A percentile compares a stretch with the other conserved stretches of the same genome.
Evolutionary conservation across 108 stramenopile species (phyloP).

Genomic region (Cylindrotheca fusiformis): DNA sequence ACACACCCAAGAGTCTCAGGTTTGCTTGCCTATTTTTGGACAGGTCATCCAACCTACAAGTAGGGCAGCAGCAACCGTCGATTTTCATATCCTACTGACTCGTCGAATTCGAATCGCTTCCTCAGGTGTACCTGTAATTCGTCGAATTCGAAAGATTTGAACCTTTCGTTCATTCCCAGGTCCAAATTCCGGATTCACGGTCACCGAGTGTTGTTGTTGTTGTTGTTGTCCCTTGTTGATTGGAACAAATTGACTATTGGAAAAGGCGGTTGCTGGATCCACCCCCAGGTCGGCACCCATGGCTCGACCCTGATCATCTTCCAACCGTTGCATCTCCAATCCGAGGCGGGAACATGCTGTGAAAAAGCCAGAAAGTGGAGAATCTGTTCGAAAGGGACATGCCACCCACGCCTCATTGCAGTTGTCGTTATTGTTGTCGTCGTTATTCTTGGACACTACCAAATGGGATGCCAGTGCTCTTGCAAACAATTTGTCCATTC

Average conservation of each 20-base stretch:
- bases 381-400: conserved; percentile 18
- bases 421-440: too few species aligned
- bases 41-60: too few species aligned
- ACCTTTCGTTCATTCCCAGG: background rate
- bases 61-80: too few species aligned
- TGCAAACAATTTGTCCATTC: conserved; percentile 15
- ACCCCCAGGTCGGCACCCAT: conserved; percentile 1
- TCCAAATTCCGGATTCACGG: background rate
- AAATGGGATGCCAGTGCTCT: conserved; percentile 10
- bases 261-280: background rate
- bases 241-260: background rate
- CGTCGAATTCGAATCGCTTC: background rate
- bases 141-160: conserved; percentile 6
- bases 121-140: background rate
- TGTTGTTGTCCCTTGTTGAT: background rate
- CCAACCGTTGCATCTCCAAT: conserved; percentile 1
- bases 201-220: background rate
- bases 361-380: conserved; percentile 6
- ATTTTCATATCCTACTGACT: conserved; percentile 1
- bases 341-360: background rate
- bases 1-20: too few species aligned
- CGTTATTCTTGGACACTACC: too few species aligned
- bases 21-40: too few species aligned
- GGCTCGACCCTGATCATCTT: conserved; percentile 6
- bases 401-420: conserved; percentile 3